phyloP scores from a whole-genome alignment of 768 basidiomycete genomes.

The Podaxis pistillaris region DNA sequence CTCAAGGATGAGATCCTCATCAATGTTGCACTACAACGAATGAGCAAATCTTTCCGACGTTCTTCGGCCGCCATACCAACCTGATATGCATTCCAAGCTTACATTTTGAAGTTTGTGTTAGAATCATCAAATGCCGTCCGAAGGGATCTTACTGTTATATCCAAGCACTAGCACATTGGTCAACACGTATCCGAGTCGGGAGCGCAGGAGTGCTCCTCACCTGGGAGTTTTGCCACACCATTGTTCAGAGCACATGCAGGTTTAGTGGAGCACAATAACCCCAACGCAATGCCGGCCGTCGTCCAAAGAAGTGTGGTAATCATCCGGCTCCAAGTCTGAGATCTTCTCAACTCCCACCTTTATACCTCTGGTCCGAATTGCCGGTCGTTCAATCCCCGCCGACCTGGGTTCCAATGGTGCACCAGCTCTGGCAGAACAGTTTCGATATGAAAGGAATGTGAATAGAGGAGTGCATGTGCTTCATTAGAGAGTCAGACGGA shows the following conservation, averaged over 20 bases:
- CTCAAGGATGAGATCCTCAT: slow-evolving; percentile 51
- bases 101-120: background rate
- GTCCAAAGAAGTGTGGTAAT: slow-evolving; percentile 22
- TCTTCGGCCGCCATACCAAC: slow-evolving; percentile 29
- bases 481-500: background rate
- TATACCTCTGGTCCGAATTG: background rate
- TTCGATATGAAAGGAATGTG: background rate
- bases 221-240: slow-evolving; percentile 36
- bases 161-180: slow-evolving; percentile 46
- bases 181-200: background rate
- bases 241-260: slow-evolving; percentile 27
- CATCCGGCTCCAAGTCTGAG: slow-evolving; percentile 15
- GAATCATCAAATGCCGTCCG: background rate
- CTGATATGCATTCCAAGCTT: slow-evolving; percentile 72
- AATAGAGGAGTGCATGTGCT: background rate
- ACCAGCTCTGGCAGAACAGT: background rate
- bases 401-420: background rate
- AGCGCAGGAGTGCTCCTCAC: slow-evolving; percentile 22
- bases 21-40: slow-evolving; percentile 61
- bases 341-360: background rate
- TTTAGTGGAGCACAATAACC: slow-evolving; percentile 14
- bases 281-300: slow-evolving; percentile 18
- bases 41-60: background rate
- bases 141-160: slow-evolving; percentile 52
- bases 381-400: background rate